Percentiles rank a stretch among this genome's conserved stretches.
Conservation (phyloP, 345 rosid species). For the Iberis pinnata region DNA sequence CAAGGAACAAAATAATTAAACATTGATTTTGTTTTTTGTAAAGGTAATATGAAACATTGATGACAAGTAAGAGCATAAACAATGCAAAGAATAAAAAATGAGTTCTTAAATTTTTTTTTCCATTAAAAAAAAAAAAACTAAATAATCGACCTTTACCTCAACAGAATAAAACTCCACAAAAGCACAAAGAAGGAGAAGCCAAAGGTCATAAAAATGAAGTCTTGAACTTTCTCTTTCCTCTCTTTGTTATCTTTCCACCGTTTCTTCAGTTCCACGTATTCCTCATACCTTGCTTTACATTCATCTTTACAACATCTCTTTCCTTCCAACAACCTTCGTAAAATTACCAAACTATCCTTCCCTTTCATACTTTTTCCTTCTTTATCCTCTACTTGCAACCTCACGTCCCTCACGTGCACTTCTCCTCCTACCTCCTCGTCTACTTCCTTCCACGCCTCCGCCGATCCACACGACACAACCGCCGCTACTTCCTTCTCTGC, state of each 20-base stretch:
- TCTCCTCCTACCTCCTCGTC: conserved; percentile 61
- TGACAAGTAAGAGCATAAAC: no score
- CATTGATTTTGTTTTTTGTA: no score
- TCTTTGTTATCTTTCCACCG: conserved; percentile 33
- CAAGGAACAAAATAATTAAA: no score
- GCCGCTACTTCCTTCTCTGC: conserved; percentile 7
- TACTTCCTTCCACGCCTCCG: conserved; percentile 39
- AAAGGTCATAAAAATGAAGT: conserved; percentile 29
- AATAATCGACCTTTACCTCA: conserved; percentile 35
- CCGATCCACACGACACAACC: conserved; percentile 30
- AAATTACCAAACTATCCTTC: conserved; percentile 54
- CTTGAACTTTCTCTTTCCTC: conserved; percentile 29
- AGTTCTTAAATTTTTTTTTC: no score
- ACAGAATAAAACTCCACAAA: conserved; percentile 48
- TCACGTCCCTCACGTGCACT: conserved; percentile 62
- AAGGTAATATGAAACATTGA: no score
- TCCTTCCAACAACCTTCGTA: conserved; percentile 37
- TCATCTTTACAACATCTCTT: conserved; percentile 40
- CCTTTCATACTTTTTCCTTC: conserved; percentile 68
- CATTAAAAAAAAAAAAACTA: no score
- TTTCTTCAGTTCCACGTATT: conserved; percentile 37
- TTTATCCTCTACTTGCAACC: conserved; percentile 66
- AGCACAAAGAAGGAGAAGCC: conserved; percentile 44
- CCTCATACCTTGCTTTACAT: conserved; percentile 29
- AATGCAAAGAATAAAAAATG: no score